Percentiles rank a stretch among this genome's conserved stretches.
phyloP scores from a whole-genome alignment of 495 filamentous ascomycete genomes.

The Aspergillus steynii region DNA sequence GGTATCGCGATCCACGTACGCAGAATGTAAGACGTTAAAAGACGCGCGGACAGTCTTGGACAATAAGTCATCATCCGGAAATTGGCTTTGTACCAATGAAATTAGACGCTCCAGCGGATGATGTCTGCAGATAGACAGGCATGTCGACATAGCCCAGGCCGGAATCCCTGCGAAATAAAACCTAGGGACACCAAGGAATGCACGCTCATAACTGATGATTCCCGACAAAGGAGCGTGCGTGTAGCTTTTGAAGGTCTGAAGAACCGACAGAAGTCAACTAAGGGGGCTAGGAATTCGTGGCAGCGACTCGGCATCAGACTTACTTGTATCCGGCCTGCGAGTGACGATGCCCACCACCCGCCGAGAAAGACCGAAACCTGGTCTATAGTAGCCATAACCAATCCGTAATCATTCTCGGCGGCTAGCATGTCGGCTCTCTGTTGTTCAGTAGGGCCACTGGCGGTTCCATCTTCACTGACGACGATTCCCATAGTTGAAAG shows the following conservation, averaged over 20 bases:
- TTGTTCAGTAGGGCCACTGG: slow-evolving; percentile 37
- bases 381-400: slow-evolving; percentile 47
- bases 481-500: slow-evolving; percentile 57
- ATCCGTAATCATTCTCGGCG: slow-evolving; percentile 52
- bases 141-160: slow-evolving; percentile 43
- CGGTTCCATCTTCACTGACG: slow-evolving; percentile 44
- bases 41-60: slow-evolving; percentile 30
- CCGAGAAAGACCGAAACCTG: slow-evolving; percentile 42
- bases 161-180: slow-evolving; percentile 50
- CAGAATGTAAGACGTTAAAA: slow-evolving; percentile 34
- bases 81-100: slow-evolving; percentile 27
- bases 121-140: slow-evolving; percentile 42
- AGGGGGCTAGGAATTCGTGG: background rate
- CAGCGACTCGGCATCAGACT: slow-evolving; percentile 7
- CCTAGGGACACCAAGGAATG: slow-evolving; percentile 30
- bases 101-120: slow-evolving; percentile 41
- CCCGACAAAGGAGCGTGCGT: slow-evolving; percentile 38
- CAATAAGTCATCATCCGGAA: slow-evolving; percentile 24
- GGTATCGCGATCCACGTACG: slow-evolving; percentile 25
- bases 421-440: slow-evolving; percentile 44
- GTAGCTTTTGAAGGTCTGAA: slow-evolving; percentile 49
- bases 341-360: slow-evolving; percentile 44
- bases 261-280: slow-evolving; percentile 9
- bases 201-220: slow-evolving; percentile 41
- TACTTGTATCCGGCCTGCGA: slow-evolving; percentile 51